These are phyloP conservation scores for Saccharomycopsis schoenii DNA, from an alignment of 805 yeast species.

Conservation along the genomic window DNA sequence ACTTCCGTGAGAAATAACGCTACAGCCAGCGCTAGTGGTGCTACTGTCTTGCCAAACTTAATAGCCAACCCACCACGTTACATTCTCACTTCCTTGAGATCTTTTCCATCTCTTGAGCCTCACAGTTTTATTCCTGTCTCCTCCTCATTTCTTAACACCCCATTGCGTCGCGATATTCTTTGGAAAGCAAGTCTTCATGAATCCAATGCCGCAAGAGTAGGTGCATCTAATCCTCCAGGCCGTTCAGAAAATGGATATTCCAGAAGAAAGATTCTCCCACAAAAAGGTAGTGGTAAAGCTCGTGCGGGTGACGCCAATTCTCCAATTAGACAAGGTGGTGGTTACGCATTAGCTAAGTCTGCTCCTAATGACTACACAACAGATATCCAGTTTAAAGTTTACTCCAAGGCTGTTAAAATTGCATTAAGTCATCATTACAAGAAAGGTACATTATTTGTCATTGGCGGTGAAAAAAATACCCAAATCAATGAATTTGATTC, in stretches of 20 bases:
- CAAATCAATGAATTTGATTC: constrained; percentile 24
- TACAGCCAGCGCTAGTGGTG: not conserved
- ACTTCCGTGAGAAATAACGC: not conserved
- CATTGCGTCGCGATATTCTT: constrained; percentile 79
- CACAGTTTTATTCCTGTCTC: constrained; percentile 67
- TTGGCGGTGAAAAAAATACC: constrained; percentile 40
- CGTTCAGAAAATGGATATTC: constrained; percentile 82
- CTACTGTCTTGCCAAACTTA: not conserved
- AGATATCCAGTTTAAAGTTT: constrained; percentile 61
- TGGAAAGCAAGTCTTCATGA: constrained; percentile 95
- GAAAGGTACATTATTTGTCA: constrained; percentile 57
- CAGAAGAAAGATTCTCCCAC: constrained; percentile 71
- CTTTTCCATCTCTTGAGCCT: constrained; percentile 91
- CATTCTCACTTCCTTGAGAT: constrained; percentile 66
- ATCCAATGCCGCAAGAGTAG: constrained; percentile 81
- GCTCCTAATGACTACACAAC: constrained; percentile 90
- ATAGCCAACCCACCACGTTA: constrained; percentile 36
- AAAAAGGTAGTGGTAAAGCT: constrained; percentile 92
- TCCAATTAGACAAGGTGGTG: constrained; percentile 85
- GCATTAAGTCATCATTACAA: constrained; percentile 79
- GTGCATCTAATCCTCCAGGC: constrained; percentile 78
- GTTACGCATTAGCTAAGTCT: constrained; percentile 76
- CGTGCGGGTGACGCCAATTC: constrained; percentile 95
- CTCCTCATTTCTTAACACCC: constrained; percentile 54
- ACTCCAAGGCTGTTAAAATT: constrained; percentile 64